phyloP scores from a whole-genome alignment of 805 yeast genomes.

The Candida nonsorbophila region DNA sequence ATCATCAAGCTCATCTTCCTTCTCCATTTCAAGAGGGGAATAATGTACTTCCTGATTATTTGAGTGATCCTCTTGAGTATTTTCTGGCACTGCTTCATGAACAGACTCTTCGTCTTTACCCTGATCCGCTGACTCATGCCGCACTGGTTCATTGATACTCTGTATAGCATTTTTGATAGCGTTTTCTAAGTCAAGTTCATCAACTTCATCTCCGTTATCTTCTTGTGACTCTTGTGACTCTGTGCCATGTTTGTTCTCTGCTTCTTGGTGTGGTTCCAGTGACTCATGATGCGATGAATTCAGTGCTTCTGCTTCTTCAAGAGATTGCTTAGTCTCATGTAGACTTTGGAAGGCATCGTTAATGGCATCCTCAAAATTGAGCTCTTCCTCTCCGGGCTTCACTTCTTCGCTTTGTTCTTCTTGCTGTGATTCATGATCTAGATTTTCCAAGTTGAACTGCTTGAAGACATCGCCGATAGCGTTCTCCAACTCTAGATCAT shows the following conservation, averaged over 20 bases:
- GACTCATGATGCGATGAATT: too few relatives aligned
- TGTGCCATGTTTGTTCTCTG: too few relatives aligned
- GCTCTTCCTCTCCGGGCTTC: slow-evolving; percentile 6
- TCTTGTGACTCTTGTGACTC: slow-evolving; percentile 3
- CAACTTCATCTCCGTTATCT: slow-evolving; percentile 4
- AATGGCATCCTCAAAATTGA: slow-evolving; percentile 21
- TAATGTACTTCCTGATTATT: slow-evolving; percentile 2
- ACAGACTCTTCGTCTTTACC: neutral
- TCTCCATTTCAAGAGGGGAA: slow-evolving; percentile 10
- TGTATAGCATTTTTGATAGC: slow-evolving; percentile 11
- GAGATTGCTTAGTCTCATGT: too few relatives aligned
- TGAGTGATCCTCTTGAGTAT: neutral
- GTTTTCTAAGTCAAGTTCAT: slow-evolving; percentile 7
- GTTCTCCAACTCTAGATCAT: slow-evolving; percentile 21
- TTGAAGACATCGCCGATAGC: slow-evolving; percentile 37
- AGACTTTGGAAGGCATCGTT: slow-evolving; percentile 20
- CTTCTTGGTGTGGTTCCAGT: too few relatives aligned
- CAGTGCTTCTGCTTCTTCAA: too few relatives aligned
- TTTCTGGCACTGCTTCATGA: slow-evolving; percentile 1
- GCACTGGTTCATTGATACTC: slow-evolving; percentile 5
- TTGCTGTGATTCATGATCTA: slow-evolving; percentile 2
- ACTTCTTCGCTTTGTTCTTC: neutral
- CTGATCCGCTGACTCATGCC: too few relatives aligned
- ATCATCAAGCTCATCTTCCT: slow-evolving; percentile 12
- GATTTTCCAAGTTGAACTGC: slow-evolving; percentile 17